Base-by-base conservation (phyloP, 1,139 yeast genomes). In the Trichomonascaceae sp. region DNA sequence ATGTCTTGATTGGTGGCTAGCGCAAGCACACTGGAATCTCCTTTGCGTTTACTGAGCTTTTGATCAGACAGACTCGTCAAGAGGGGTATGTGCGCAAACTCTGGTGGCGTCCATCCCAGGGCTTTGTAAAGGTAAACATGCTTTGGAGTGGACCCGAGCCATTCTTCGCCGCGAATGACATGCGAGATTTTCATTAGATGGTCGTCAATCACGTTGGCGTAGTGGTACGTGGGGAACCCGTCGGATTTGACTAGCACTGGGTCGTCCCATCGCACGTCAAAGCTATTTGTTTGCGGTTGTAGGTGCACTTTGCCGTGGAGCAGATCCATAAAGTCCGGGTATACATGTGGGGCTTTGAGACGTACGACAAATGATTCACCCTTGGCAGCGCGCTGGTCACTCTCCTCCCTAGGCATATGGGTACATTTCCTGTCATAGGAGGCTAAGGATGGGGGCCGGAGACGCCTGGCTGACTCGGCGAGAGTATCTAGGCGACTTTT, bases 71-170 rank as follows among this genome's bases (percentile, higher is more conserved):
- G 51, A 3, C 85, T 72, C 0, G 96, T 85, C 39, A 89, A 59
- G 26, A 89, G 59, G 0, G 99, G 98, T 31, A 89, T 79, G 52
- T 89, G 99, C n/a, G 79, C 67, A 51, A 74, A 92, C 20, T 65
- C 50, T 0, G 99, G 98, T 1, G 81, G 74, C 0, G 51, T 45
- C 97, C 96, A 87, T 0, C 85, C 89, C 52, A 89, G 77, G 0
- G 96, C 94, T 15, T 67, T 48, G 51, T 89, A 92, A 38, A 89
- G 57, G 0, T 95, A 92, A 31, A 84, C 66, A 51, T 89, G 99
- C 45, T 87, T 89, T 2, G 97, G 95, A 0, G 98, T 89, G 0
- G 97, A 81, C 1, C 94, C 78, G 6, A 89, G 62, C 99, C 99
- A 92, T 55, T 89, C 97, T 51, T 89, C 98, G 26, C 99, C 99